phyloP scores from a whole-genome alignment of 2,329 filamentous ascomycete species.

The Penicillium digitatum region DNA sequence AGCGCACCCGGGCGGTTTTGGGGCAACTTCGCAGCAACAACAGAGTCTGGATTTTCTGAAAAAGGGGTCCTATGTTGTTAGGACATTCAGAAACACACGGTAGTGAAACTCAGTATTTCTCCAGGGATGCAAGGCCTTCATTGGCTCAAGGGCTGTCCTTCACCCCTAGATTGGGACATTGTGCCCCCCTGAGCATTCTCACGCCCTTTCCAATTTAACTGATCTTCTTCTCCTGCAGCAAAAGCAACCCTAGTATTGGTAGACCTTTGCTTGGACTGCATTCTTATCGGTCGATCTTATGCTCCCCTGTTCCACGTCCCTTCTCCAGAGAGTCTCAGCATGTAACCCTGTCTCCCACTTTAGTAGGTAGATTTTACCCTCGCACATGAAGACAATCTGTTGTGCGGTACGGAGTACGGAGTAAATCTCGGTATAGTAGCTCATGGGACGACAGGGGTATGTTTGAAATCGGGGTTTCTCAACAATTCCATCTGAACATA shows the following conservation, averaged over 20 bases:
- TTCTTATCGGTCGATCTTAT: slow-evolving; percentile 6
- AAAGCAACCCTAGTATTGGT: slow-evolving; percentile 9
- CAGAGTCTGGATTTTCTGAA: background rate
- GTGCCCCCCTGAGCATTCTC: slow-evolving; percentile 13
- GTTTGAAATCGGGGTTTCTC: background rate
- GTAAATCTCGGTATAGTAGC: too few species aligned
- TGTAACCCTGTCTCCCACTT: slow-evolving; percentile 1
- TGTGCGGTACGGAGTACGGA: background rate
- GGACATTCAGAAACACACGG: background rate
- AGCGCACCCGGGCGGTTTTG: background rate
- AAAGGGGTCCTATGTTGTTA: background rate
- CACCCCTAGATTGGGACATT: slow-evolving; percentile 19
- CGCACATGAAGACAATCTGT: background rate
- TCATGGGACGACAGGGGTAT: background rate
- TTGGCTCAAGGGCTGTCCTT: slow-evolving; percentile 7
- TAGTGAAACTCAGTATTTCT: background rate
- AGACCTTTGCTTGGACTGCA: background rate
- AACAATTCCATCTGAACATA: background rate
- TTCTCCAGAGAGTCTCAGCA: slow-evolving; percentile 2
- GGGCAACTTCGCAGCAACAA: background rate
- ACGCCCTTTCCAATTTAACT: slow-evolving; percentile 6
- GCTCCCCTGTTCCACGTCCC: background rate
- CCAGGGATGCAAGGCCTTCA: background rate
- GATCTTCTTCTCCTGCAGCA: slow-evolving; percentile 3
- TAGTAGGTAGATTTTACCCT: background rate